Percentiles rank a stretch among this genome's conserved stretches.
phyloP scores from a whole-genome alignment of 257 asterid genomes.

The Solanum etuberosum region DNA sequence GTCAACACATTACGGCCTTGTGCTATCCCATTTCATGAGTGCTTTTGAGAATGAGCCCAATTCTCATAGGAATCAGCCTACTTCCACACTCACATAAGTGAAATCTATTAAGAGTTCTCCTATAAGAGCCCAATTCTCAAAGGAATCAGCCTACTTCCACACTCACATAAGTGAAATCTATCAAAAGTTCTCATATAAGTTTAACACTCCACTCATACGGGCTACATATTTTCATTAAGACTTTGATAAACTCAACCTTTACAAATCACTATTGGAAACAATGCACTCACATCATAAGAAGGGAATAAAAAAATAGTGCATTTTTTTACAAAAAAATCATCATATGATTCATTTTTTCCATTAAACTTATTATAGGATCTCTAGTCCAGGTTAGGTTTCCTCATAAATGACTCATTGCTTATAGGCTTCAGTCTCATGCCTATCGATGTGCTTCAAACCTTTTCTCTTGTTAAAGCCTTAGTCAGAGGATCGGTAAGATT shows the following conservation, averaged over 20 bases:
- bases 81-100: background rate
- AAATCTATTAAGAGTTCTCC: too few relatives aligned
- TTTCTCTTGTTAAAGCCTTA: too few relatives aligned
- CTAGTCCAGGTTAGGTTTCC: background rate
- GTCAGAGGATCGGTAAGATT: background rate
- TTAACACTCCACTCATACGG: background rate
- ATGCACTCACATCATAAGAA: background rate
- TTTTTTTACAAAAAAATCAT: background rate
- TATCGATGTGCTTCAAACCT: background rate
- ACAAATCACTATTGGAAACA: background rate
- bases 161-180: background rate
- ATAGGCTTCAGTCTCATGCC: background rate
- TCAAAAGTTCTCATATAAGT: background rate
- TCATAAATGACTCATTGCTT: background rate
- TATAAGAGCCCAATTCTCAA: background rate
- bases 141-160: background rate
- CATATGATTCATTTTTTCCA: background rate
- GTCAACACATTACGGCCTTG: background rate
- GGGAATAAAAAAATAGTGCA: background rate
- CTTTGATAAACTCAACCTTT: background rate
- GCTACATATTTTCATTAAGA: too few relatives aligned
- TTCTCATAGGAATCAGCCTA: background rate
- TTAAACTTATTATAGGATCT: background rate
- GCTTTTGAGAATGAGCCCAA: background rate
- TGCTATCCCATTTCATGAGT: background rate